phyloP scores from a whole-genome alignment of 2,329 filamentous ascomycete genomes.

The Penicillium polonicum region DNA sequence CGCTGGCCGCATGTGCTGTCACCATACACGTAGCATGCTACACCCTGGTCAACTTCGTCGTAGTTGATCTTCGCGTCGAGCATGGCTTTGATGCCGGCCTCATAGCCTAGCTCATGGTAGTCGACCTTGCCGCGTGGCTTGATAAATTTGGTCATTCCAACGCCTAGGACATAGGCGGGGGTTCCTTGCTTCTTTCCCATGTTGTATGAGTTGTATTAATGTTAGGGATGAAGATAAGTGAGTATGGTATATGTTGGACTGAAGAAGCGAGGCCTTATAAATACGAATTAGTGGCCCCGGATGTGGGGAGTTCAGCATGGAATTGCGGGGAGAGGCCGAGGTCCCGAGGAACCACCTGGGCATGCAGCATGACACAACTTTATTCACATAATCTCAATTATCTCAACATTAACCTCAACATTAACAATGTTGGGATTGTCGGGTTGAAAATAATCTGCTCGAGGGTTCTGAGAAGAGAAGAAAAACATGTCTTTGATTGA shows the following conservation, averaged over 20 bases:
- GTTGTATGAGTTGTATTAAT: conserved; percentile 33
- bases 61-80: conserved; percentile 78
- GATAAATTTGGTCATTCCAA: conserved; percentile 99
- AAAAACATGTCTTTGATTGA: neutral
- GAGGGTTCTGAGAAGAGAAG: neutral
- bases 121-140: conserved; percentile 92
- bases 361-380: conserved; percentile 3
- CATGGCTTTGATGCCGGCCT: conserved; percentile 86
- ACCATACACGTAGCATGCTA: conserved; percentile 98
- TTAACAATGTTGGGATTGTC: neutral
- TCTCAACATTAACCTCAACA: neutral
- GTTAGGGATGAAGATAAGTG: neutral
- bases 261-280: neutral
- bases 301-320: conserved; percentile 15
- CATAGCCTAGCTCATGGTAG: conserved; percentile 91
- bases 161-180: conserved; percentile 84
- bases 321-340: conserved; percentile 35
- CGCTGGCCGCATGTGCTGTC: conserved; percentile 93
- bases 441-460: neutral
- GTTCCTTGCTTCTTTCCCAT: conserved; percentile 54
- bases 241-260: neutral
- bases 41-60: conserved; percentile 90
- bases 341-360: conserved; percentile 31
- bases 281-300: neutral
- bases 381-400: neutral